These are phyloP conservation scores for Quercus phellos DNA, from an alignment of 331 rosid species.

Conservation along the genomic window DNA sequence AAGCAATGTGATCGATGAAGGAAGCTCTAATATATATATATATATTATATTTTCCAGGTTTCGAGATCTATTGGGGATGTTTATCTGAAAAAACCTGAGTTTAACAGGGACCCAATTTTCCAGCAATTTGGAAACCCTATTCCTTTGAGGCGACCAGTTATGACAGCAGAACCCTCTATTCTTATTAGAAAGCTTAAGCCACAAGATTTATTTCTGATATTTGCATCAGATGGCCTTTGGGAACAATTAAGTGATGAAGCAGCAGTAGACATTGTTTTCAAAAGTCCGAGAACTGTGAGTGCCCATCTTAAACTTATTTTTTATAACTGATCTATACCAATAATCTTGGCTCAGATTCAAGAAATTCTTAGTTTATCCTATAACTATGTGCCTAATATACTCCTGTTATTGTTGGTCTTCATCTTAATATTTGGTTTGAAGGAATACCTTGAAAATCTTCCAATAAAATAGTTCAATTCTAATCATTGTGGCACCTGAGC, in stretches of 20 bases:
- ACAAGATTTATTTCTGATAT: slow-evolving; percentile 79
- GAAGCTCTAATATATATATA: not conserved
- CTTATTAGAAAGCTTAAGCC: slow-evolving; percentile 57
- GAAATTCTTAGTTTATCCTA: too few species aligned
- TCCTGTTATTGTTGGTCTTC: not conserved
- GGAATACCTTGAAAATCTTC: not conserved
- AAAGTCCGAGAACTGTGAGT: slow-evolving; percentile 89
- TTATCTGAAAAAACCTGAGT: slow-evolving; percentile 82
- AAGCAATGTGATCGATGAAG: not conserved
- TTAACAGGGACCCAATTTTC: slow-evolving; percentile 53
- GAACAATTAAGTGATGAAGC: slow-evolving; percentile 84
- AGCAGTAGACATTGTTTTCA: slow-evolving; percentile 81
- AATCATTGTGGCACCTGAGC: not conserved
- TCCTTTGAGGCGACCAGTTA: slow-evolving; percentile 76
- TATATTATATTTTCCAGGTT: slow-evolving; percentile 45
- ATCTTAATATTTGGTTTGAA: not conserved
- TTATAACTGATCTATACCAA: not conserved
- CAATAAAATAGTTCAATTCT: not conserved
- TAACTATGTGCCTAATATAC: too few species aligned
- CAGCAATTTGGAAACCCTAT: slow-evolving; percentile 62
- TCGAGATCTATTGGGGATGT: slow-evolving; percentile 92
- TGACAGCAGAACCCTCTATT: slow-evolving; percentile 91
- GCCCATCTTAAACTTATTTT: not conserved
- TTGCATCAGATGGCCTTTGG: slow-evolving; percentile 99
- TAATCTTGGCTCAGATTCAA: not conserved